Conservation (phyloP, 2,329 filamentous ascomycete species). For the Venturia carpophila region DNA sequence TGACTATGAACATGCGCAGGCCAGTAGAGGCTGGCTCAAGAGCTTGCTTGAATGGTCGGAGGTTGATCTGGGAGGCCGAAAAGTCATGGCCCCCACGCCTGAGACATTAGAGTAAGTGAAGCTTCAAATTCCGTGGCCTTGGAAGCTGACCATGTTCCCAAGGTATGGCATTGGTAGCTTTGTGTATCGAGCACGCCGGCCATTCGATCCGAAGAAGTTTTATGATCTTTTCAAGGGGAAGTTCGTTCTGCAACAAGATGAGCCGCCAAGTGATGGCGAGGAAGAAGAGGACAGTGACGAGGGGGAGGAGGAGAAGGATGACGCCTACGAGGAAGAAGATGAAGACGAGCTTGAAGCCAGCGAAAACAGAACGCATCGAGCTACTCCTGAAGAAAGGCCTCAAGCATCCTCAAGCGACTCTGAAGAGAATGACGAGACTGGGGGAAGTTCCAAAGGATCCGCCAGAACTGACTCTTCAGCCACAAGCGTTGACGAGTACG, state of each 20-base stretch:
- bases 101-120: slow-evolving; percentile 56
- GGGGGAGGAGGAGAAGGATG: slow-evolving; percentile 19
- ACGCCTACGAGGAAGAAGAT: not conserved
- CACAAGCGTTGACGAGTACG: slow-evolving; percentile 23
- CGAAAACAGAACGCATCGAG: not conserved
- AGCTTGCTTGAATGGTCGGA: slow-evolving; percentile 61
- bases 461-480: slow-evolving; percentile 30
- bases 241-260: slow-evolving; percentile 28
- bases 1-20: slow-evolving; percentile 55
- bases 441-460: slow-evolving; percentile 58
- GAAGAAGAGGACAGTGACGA: slow-evolving; percentile 23
- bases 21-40: slow-evolving; percentile 61
- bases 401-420: slow-evolving; percentile 10
- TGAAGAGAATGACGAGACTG: not conserved
- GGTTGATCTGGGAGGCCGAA: slow-evolving; percentile 47
- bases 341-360: not conserved
- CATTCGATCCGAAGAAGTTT: slow-evolving; percentile 28
- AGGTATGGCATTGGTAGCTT: slow-evolving; percentile 59
- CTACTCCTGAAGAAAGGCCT: not conserved
- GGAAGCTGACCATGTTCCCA: slow-evolving; percentile 46
- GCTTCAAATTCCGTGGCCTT: not conserved
- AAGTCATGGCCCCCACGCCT: slow-evolving; percentile 55
- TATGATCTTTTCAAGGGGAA: slow-evolving; percentile 29
- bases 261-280: slow-evolving; percentile 22
- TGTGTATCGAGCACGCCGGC: slow-evolving; percentile 49